Percentiles rank a stretch among this genome's conserved stretches.
These are phyloP conservation scores for Eragrostis curvula DNA, from an alignment of 176 grass and related monocot genomes.

Conservation along the genomic window DNA sequence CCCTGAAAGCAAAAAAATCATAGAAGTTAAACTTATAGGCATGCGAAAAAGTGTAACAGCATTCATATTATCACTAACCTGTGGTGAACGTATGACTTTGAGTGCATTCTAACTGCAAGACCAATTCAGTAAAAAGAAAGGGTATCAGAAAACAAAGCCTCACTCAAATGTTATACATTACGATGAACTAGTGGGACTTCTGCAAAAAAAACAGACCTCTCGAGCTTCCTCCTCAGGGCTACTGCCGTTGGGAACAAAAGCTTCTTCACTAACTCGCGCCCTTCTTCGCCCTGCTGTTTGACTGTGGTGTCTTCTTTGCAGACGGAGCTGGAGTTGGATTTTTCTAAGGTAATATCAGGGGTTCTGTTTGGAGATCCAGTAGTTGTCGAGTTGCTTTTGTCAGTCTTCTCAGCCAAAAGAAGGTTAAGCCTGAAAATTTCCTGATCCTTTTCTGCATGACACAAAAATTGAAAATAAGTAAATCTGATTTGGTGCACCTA, in stretches of 20 bases:
- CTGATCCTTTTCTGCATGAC: slow-evolving; percentile 56
- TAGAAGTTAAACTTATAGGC: slow-evolving; percentile 34
- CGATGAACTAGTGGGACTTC: slow-evolving; percentile 16
- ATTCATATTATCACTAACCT: slow-evolving; percentile 66
- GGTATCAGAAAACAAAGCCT: slow-evolving; percentile 25
- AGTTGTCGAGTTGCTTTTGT: slow-evolving; percentile 21
- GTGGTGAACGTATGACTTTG: slow-evolving; percentile 35
- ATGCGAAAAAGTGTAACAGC: neutral
- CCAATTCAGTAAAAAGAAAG: slow-evolving; percentile 40
- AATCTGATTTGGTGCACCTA: neutral
- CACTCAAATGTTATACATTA: slow-evolving; percentile 26
- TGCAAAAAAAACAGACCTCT: slow-evolving; percentile 37
- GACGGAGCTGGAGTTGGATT: slow-evolving; percentile 24
- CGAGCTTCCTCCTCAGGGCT: slow-evolving; percentile 20
- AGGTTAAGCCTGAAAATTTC: slow-evolving; percentile 62
- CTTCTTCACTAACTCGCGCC: slow-evolving; percentile 4
- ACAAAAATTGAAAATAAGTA: slow-evolving; percentile 17
- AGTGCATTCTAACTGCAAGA: slow-evolving; percentile 54
- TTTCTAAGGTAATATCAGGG: neutral
- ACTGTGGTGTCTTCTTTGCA: slow-evolving; percentile 29
- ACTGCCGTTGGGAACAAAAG: slow-evolving; percentile 12
- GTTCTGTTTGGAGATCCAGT: neutral
- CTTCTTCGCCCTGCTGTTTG: neutral
- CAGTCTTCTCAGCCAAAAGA: slow-evolving; percentile 56
- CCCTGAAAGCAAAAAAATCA: slow-evolving; percentile 43